These are phyloP conservation scores for Phalaenopsis equestris DNA, from an alignment of 106 monocot species.

Conservation along the genomic window DNA sequence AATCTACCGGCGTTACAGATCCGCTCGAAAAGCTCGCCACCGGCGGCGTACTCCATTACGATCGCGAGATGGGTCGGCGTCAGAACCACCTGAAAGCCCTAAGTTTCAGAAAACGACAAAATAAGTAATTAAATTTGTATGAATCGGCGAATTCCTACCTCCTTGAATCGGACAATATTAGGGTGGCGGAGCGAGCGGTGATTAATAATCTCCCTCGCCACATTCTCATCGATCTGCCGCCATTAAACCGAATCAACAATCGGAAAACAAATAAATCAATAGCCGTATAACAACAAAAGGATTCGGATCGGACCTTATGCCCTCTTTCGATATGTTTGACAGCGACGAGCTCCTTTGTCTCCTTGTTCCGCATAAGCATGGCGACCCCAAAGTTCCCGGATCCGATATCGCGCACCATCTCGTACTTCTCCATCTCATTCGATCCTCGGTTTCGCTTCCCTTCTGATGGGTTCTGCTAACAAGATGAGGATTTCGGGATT, in stretches of 20 bases:
- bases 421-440: constrained; percentile 56
- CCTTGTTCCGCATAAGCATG: constrained; percentile 52
- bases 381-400: constrained; percentile 63
- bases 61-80: constrained; percentile 83
- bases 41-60: constrained; percentile 93
- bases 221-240: constrained; percentile 46
- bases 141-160: constrained; percentile 14
- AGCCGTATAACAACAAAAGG: neutral
- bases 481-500: neutral
- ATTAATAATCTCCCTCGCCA: constrained; percentile 60
- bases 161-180: constrained; percentile 23
- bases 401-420: constrained; percentile 44
- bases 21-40: constrained; percentile 90
- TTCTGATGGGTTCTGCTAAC: neutral
- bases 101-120: neutral
- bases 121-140: neutral
- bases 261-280: neutral
- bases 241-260: neutral
- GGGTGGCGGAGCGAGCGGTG: constrained; percentile 54
- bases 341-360: constrained; percentile 58
- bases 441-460: neutral
- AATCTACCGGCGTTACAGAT: constrained; percentile 81
- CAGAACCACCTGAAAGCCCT: constrained; percentile 49
- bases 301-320: constrained; percentile 21
- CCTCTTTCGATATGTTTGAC: constrained; percentile 63